Percentiles rank a stretch among this genome's conserved stretches.
phyloP scores from a whole-genome alignment of 306 rosid species.

The Acacia crassicarpa region DNA sequence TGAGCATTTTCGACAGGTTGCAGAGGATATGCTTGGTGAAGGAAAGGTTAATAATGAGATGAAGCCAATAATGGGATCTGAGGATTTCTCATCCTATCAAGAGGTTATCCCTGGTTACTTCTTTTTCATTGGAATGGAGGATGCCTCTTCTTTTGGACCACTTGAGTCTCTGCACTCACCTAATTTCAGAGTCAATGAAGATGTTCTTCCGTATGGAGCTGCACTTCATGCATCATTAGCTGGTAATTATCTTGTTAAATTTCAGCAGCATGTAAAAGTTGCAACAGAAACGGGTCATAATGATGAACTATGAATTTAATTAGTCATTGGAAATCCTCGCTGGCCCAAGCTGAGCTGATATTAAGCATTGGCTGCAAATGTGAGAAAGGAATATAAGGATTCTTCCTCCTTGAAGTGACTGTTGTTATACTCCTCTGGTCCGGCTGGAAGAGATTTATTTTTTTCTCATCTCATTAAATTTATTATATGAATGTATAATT shows the following conservation, averaged over 20 bases:
- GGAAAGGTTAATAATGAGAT: constrained; percentile 48
- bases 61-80: constrained; percentile 64
- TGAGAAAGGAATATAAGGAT: not conserved
- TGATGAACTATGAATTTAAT: constrained; percentile 55
- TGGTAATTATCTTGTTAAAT: constrained; percentile 50
- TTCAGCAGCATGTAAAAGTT: constrained; percentile 33
- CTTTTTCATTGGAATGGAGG: constrained; percentile 64
- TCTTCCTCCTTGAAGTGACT: not conserved
- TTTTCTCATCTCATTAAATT: no score
- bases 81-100: constrained; percentile 86
- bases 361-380: no score
- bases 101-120: constrained; percentile 73
- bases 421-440: not conserved
- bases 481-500: no score
- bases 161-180: constrained; percentile 53
- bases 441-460: no score
- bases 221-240: constrained; percentile 91
- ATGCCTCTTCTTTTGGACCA: constrained; percentile 30
- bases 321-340: not conserved
- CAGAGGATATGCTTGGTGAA: constrained; percentile 63
- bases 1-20: constrained; percentile 49
- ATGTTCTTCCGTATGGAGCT: constrained; percentile 74
- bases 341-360: not conserved
- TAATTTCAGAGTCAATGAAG: constrained; percentile 66
- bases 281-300: constrained; percentile 40